Percentiles rank a stretch among this genome's conserved stretches.
phyloP scores from a whole-genome alignment of 2,329 filamentous ascomycete genomes.

The Orbilia blumenaviensis region DNA sequence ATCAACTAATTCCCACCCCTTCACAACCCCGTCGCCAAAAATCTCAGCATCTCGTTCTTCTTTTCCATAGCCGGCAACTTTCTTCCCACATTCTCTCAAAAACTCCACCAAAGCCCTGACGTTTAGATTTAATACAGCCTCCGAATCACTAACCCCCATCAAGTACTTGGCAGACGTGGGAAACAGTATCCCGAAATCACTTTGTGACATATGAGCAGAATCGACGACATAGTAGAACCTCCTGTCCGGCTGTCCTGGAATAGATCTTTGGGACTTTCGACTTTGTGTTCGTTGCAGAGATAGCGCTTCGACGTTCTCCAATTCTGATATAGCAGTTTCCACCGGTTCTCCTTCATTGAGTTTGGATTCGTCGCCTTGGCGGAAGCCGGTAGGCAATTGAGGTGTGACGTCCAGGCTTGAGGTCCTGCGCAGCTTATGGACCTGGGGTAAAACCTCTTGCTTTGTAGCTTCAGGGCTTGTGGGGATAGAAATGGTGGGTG shows the following conservation, averaged over 20 bases:
- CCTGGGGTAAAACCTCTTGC: not conserved
- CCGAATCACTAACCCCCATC: conserved; percentile 69
- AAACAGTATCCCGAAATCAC: conserved; percentile 84
- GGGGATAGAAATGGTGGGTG: conserved; percentile 13
- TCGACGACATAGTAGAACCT: conserved; percentile 77
- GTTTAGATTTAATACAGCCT: conserved; percentile 70
- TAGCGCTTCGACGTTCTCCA: not conserved
- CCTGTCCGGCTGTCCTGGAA: conserved; percentile 62
- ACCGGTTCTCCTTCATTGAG: conserved; percentile 5
- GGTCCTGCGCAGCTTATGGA: conserved; percentile 14
- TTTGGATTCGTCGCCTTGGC: conserved; percentile 32
- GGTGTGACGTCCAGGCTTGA: conserved; percentile 44
- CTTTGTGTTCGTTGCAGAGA: conserved; percentile 24
- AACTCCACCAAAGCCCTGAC: conserved; percentile 68
- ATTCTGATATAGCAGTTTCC: not conserved
- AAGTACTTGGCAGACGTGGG: conserved; percentile 73
- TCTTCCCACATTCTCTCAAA: conserved; percentile 23
- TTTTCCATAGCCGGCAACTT: conserved; percentile 47
- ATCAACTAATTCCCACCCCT: conserved; percentile 57
- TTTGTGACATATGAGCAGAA: conserved; percentile 83
- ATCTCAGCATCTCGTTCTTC: conserved; percentile 67
- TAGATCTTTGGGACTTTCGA: conserved; percentile 21
- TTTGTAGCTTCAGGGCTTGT: not conserved
- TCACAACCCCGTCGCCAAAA: conserved; percentile 62
- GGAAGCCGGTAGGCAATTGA: conserved; percentile 29